Percentiles rank a stretch among this genome's conserved stretches.
Evolutionary conservation across 2,329 filamentous ascomycete species (phyloP).

Genomic region (Pseudogymnoascus sp.): DNA sequence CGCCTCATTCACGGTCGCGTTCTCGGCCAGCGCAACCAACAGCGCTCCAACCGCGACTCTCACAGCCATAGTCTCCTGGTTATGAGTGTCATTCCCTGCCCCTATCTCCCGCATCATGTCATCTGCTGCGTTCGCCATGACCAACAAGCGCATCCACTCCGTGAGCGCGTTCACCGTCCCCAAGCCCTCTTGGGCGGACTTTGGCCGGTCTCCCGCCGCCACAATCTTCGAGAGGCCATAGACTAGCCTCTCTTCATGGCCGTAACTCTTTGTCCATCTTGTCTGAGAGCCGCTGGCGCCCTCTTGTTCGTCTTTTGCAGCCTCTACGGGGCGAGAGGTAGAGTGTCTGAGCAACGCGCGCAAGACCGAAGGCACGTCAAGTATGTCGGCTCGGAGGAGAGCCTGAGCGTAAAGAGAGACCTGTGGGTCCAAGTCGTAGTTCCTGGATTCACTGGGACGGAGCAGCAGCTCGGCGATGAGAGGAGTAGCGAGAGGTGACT

Average conservation of each 20-base stretch:
- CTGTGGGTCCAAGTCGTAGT: slow-evolving; percentile 45
- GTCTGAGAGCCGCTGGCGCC: slow-evolving; percentile 16
- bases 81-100: slow-evolving; percentile 37
- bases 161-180: slow-evolving; percentile 44
- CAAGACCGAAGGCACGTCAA: slow-evolving; percentile 50
- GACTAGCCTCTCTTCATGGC: slow-evolving; percentile 30
- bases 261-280: slow-evolving; percentile 51
- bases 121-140: slow-evolving; percentile 42
- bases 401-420: slow-evolving; percentile 53
- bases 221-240: slow-evolving; percentile 27
- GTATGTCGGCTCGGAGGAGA: slow-evolving; percentile 43
- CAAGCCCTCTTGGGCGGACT: slow-evolving; percentile 40
- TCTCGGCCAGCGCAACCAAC: slow-evolving; percentile 55
- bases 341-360: slow-evolving; percentile 49
- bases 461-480: slow-evolving; percentile 53
- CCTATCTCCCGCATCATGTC: slow-evolving; percentile 36
- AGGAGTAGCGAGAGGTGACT: slow-evolving; percentile 44
- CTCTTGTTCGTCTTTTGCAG: slow-evolving; percentile 18
- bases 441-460: slow-evolving; percentile 42
- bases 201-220: slow-evolving; percentile 42
- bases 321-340: slow-evolving; percentile 18
- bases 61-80: slow-evolving; percentile 52
- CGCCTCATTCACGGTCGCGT: slow-evolving; percentile 45
- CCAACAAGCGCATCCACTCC: slow-evolving; percentile 53
- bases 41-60: slow-evolving; percentile 59